Conservation (phyloP, 164 flowering plant genomes). For the Sedum album region DNA sequence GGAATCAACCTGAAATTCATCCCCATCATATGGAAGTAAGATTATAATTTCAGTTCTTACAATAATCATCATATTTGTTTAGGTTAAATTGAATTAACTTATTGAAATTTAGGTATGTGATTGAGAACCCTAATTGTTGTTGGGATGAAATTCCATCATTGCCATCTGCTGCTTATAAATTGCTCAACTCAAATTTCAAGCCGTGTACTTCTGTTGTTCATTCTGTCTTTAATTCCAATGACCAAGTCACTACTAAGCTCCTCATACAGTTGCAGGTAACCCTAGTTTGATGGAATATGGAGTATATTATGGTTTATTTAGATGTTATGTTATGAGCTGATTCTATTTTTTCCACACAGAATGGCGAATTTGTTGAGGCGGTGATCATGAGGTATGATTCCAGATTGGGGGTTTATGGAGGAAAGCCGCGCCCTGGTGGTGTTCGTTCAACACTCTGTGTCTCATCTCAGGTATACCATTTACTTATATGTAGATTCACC, state of each 20-base stretch:
- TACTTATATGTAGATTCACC: too few relatives aligned
- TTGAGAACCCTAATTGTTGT: conserved; percentile 50
- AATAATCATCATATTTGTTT: too few relatives aligned
- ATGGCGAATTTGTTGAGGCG: conserved; percentile 84
- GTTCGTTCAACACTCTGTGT: conserved; percentile 79
- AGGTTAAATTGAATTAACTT: too few relatives aligned
- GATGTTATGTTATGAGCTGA: not conserved
- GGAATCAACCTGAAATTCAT: conserved; percentile 55
- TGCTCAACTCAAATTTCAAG: conserved; percentile 63
- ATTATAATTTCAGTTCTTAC: not conserved
- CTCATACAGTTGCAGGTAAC: conserved; percentile 73
- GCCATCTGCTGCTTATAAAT: conserved; percentile 61
- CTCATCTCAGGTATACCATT: conserved; percentile 72
- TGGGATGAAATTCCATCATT: conserved; percentile 66
- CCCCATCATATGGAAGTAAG: conserved; percentile 74
- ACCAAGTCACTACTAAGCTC: conserved; percentile 80
- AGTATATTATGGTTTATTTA: too few relatives aligned
- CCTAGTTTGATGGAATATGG: not conserved
- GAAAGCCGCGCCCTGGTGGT: conserved; percentile 89
- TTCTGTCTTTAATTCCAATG: conserved; percentile 50
- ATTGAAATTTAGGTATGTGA: conserved; percentile 28
- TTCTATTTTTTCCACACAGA: conserved; percentile 28
- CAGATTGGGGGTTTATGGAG: conserved; percentile 67
- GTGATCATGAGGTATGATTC: conserved; percentile 93
- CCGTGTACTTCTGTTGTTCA: conserved; percentile 54